Base-by-base conservation (phyloP, 2,329 filamentous ascomycete species). In the Fusarium chuoi region DNA sequence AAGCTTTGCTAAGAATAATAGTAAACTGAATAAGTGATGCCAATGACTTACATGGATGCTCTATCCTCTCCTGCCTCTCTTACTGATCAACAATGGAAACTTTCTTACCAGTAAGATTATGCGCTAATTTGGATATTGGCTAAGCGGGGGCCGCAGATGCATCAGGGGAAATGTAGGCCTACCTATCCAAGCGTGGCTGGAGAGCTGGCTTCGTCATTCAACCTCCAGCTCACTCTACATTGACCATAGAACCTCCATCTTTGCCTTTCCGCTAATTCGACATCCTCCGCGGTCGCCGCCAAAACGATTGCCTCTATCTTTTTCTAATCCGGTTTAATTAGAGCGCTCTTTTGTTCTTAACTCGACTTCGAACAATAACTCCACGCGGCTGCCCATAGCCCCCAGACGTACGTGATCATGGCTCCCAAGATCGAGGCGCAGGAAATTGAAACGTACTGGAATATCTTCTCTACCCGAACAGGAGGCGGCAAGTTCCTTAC, bases 401-500 rank as follows among this genome's bases (percentile, higher is more conserved):
- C 51, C 45, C 60, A 33, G 33, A 33, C 68, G 63, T 52, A 75
- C 69, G 72, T 75, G 80, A 82, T 65, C 76, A 90, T 90, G 88
- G 85, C 89, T 75, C 89, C 88, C 79, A 88, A 88, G 80, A 91
- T 91, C 80, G 89, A 91, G 81, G 83, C 88, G 62, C 85, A 87
- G 78, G 89, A 91, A 81, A 89, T 91, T 77, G 89, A 91, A 77
- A 91, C 89, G 58, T 91, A 91, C 81, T 91, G 89, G 89, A 90
- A 90, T 80, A 91, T 91, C 81, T 91, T 91, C 80, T 83, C 87
- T 61, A 84, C 88, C 39, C 83, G 89, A 71, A 90, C 89, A 52
- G 89, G 89, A 79, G 89, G 89, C 75, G 87, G 87, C 71, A 86
- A 90, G 81, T 90, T 84, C 76, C 82, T 91, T 35, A 90, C 88